Base-by-base conservation (phyloP, 2,329 filamentous ascomycete genomes). In the Scedosporium apiospermum region DNA sequence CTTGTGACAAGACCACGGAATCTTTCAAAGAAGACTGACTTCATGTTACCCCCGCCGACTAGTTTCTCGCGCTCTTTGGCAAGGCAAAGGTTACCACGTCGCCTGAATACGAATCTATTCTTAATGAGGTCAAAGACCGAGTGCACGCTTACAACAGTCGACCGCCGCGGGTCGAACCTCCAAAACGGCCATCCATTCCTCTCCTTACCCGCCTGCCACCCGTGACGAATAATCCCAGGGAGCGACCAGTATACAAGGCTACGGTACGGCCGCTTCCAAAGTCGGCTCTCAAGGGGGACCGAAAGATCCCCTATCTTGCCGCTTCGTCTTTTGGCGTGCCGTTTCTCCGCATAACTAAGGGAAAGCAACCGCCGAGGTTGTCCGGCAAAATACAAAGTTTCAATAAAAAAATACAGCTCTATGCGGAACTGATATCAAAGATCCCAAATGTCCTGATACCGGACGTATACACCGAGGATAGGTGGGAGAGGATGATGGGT, bases 261-360 rank as follows among this genome's bases (percentile, higher is more conserved):
- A 75, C 75, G 3, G 55, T 69, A 7, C 78, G 77, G 1, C 82
- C 84, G 2, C 77, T 76, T 0, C 84, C 85, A 0, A 74, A 76
- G 2, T 67, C 74, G 2, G 70, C 76, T 23, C 75, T 89, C 1
- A 74, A 73, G 6, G 72, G 71, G 1, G 68, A 68, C 14, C 81
- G 88, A 23, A 78, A 81, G 57, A 77, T 90, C 2, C 89, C 89
- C 1, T 74, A 75, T 1, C 69, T 91, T 1, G 71, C 70, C 44
- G 75, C 81, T 38, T 79, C 82, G 3, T 78, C 85, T 2, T 77
- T 79, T 49, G 79, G 78, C 27, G 73, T 86, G 26, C 83, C 88
- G 0, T 88, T 92, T 68, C 71, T 93, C 30, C 84, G 89, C 42
- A 73, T 88, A 55, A 80, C 76, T 65, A 89, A 88, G 71, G 86